Conservation (phyloP, 805 yeast species). For the Kazachstania taianensis region DNA sequence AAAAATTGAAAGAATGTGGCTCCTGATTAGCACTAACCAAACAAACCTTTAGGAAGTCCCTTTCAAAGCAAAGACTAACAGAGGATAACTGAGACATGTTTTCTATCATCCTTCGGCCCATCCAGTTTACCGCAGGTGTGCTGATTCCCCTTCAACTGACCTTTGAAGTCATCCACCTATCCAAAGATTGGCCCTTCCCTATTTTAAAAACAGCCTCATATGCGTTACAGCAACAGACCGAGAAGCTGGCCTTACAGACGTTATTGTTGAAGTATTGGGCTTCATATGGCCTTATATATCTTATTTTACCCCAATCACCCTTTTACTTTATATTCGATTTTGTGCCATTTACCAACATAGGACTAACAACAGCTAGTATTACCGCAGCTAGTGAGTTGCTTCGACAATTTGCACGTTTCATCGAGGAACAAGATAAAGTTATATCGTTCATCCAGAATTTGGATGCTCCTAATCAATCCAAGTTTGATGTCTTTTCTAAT, state of each 20-base stretch:
- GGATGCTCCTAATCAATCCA: slow-evolving; percentile 8
- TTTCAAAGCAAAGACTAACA: too few species aligned
- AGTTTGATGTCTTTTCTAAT: slow-evolving; percentile 9
- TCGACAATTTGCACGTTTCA: slow-evolving; percentile 11
- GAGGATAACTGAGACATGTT: too few species aligned
- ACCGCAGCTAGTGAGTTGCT: slow-evolving; percentile 12
- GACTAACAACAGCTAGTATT: slow-evolving; percentile 5
- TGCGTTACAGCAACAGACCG: slow-evolving; percentile 5
- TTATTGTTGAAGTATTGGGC: slow-evolving; percentile 18
- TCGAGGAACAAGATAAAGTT: slow-evolving; percentile 13
- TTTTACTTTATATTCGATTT: slow-evolving; percentile 6
- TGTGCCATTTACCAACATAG: slow-evolving; percentile 11
- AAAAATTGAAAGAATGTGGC: too few species aligned
- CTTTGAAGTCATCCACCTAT: slow-evolving; percentile 13
- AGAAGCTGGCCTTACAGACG: slow-evolving; percentile 3
- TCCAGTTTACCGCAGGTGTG: slow-evolving; percentile 10
- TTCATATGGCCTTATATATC: slow-evolving; percentile 11
- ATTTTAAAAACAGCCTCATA: slow-evolving; percentile 2
- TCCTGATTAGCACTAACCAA: too few species aligned
- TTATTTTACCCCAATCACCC: slow-evolving; percentile 11
- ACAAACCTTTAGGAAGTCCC: too few species aligned
- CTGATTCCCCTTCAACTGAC: slow-evolving; percentile 19
- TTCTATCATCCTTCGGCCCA: background rate
- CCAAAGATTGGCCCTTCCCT: slow-evolving; percentile 7
- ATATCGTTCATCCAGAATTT: slow-evolving; percentile 9